These are phyloP conservation scores for Falciphora oryzae DNA, from an alignment of 2,329 filamentous ascomycete genomes.

Conservation along the genomic window DNA sequence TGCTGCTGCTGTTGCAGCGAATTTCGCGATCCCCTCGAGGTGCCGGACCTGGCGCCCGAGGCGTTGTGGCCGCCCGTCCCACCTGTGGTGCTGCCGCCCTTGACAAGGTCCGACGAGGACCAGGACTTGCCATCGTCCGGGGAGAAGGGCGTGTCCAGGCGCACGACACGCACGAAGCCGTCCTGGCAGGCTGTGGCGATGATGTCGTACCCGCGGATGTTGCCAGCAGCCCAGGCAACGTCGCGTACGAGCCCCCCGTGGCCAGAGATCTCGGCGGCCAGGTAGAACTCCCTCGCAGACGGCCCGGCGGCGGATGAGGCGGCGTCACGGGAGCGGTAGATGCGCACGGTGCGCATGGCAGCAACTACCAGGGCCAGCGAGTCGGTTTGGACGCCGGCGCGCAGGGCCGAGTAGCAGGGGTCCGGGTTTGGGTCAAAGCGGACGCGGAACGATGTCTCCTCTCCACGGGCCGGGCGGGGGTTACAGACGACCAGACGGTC, in stretches of 20 bases:
- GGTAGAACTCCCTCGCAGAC: constrained; percentile 71
- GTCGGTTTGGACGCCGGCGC: constrained; percentile 75
- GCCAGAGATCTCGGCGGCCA: constrained; percentile 68
- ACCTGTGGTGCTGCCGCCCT: constrained; percentile 27
- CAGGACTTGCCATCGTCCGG: constrained; percentile 44
- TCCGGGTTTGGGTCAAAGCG: constrained; percentile 84
- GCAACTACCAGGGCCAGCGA: constrained; percentile 78
- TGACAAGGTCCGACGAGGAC: constrained; percentile 40
- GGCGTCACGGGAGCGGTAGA: constrained; percentile 68
- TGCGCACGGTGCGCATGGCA: constrained; percentile 73
- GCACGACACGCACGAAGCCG: constrained; percentile 82
- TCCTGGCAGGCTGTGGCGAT: constrained; percentile 92
- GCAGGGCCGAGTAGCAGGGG: constrained; percentile 69
- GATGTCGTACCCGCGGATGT: constrained; percentile 82
- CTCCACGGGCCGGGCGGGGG: constrained; percentile 64
- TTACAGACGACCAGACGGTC: constrained; percentile 69
- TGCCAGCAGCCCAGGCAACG: constrained; percentile 87
- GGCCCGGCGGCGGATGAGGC: neutral
- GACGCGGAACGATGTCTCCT: constrained; percentile 82
- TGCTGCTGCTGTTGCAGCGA: constrained; percentile 17
- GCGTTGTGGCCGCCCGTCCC: constrained; percentile 9
- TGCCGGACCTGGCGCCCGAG: neutral
- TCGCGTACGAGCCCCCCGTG: constrained; percentile 78
- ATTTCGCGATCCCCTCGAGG: constrained; percentile 17
- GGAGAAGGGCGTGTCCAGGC: constrained; percentile 57